Conservation (phyloP, 106 monocot genomes). For the Dendrobium nobile region DNA sequence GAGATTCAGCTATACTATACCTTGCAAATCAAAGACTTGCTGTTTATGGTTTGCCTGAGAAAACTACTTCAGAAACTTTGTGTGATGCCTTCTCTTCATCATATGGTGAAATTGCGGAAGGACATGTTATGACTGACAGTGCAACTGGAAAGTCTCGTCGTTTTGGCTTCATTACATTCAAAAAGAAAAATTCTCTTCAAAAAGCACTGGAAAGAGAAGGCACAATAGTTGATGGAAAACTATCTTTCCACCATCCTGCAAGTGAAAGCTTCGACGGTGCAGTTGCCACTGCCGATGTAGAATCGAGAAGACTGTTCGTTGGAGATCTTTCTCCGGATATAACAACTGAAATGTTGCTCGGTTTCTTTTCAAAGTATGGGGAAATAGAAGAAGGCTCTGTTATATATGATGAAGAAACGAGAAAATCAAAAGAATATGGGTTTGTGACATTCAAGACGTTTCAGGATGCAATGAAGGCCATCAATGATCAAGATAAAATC, state of each 20-base stretch:
- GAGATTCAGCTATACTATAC: constrained; percentile 26
- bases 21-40: constrained; percentile 46
- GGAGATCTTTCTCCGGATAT: constrained; percentile 33
- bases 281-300: constrained; percentile 25
- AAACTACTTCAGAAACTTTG: constrained; percentile 48
- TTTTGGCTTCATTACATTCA: constrained; percentile 46
- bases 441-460: constrained; percentile 43
- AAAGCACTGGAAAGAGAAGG: constrained; percentile 34
- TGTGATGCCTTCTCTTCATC: constrained; percentile 26
- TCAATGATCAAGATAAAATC: constrained; percentile 32
- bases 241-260: constrained; percentile 35
- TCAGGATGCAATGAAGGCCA: constrained; percentile 37
- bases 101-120: constrained; percentile 40
- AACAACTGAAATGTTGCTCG: constrained; percentile 29
- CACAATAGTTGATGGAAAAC: constrained; percentile 36
- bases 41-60: constrained; percentile 33
- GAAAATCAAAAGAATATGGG: constrained; percentile 34
- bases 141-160: constrained; percentile 41
- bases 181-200: constrained; percentile 34
- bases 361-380: constrained; percentile 33
- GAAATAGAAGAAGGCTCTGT: constrained; percentile 49
- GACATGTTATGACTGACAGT: constrained; percentile 36
- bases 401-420: constrained; percentile 35
- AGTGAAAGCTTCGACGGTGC: constrained; percentile 11
- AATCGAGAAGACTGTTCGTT: constrained; percentile 31